Evolutionary conservation across 805 yeast species (phyloP).

Genomic region (Schizosaccharomyces pombe): DNA sequence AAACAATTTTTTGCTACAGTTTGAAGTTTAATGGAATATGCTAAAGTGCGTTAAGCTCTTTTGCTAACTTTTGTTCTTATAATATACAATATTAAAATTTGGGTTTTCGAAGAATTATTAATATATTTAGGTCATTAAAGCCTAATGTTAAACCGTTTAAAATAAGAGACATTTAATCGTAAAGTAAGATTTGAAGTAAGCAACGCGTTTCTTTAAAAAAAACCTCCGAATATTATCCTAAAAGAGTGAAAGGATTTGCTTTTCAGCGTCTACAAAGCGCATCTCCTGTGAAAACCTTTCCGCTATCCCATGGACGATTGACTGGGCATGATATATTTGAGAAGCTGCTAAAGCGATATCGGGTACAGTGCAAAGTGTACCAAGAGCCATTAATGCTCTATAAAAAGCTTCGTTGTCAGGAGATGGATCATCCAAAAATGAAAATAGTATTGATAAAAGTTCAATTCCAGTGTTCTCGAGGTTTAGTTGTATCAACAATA

Average conservation of each 20-base stretch:
- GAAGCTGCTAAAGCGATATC: not conserved
- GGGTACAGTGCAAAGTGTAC: not conserved
- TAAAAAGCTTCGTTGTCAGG: not conserved
- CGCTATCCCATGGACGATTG: not conserved
- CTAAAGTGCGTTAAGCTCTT: too few relatives aligned
- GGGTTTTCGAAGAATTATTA: too few relatives aligned
- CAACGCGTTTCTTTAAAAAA: too few relatives aligned
- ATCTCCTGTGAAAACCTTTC: not conserved
- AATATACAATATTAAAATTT: too few relatives aligned
- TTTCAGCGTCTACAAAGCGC: not conserved
- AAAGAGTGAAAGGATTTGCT: not conserved
- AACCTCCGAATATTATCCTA: too few relatives aligned
- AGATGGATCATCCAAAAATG: not conserved
- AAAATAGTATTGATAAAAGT: not conserved
- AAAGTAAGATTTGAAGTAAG: too few relatives aligned
- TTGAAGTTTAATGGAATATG: too few relatives aligned
- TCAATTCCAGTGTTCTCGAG: not conserved
- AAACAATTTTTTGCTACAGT: too few relatives aligned
- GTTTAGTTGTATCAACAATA: not conserved
- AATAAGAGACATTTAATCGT: too few relatives aligned
- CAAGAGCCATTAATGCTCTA: conserved; percentile 2
- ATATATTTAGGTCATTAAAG: too few relatives aligned
- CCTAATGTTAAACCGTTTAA: too few relatives aligned
- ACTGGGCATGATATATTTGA: not conserved
- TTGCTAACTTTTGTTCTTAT: too few relatives aligned